Conservation (phyloP, 78 protist genomes). For the Dictyostelium firmibasis region DNA sequence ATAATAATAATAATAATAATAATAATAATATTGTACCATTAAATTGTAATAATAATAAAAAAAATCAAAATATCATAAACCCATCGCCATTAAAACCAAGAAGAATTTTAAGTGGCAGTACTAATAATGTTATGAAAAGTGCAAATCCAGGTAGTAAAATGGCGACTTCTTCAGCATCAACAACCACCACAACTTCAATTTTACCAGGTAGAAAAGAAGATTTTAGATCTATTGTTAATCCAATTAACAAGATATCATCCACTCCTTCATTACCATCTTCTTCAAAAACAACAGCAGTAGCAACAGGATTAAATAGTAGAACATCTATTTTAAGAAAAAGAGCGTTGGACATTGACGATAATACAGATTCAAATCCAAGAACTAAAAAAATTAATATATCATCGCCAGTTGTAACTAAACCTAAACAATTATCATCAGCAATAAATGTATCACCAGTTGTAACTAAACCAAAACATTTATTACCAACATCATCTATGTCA, state of each 20-base stretch:
- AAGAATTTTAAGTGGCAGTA: not conserved
- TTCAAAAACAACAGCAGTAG: not conserved
- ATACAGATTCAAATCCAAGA: constrained; percentile 5
- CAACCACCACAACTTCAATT: not conserved
- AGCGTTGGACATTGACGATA: not conserved
- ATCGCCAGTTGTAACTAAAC: not conserved
- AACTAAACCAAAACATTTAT: not conserved
- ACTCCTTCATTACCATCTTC: not conserved
- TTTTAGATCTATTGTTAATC: not conserved
- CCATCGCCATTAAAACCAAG: not conserved
- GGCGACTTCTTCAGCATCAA: not conserved
- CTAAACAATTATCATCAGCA: not conserved
- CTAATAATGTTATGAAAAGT: not conserved
- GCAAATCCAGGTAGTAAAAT: not conserved
- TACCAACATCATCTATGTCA: not conserved
- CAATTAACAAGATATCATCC: not conserved
- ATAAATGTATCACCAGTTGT: not conserved
- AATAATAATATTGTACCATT: not conserved
- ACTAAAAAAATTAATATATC: not conserved
- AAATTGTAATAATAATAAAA: not conserved
- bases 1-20: not conserved
- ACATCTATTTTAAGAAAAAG: not conserved
- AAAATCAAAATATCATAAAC: not conserved
- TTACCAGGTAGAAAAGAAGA: not conserved
- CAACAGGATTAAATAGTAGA: not conserved